Base-by-base conservation (phyloP, 2,329 filamentous ascomycete genomes). In the Simplicillium aogashimaense region DNA sequence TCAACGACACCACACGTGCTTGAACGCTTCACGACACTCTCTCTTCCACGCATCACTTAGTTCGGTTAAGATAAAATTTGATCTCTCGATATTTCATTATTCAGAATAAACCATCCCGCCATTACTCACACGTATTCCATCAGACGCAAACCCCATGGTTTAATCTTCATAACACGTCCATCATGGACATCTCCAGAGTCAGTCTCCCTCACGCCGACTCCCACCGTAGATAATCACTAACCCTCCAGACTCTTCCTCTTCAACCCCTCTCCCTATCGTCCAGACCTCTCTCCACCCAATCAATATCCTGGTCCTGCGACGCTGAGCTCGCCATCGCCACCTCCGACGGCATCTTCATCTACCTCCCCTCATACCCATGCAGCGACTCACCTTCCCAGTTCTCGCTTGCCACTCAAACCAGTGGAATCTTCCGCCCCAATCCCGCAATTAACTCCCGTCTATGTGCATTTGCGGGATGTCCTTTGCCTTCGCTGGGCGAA, bases 271-370 rank as follows among this genome's bases (percentile, higher is more conserved):
- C 30, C 5, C 6, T 32, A 6, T 7, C 12, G 4, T 32, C 30
- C 6, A 13, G 30, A 12, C 30, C 30, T 32, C 12, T 32, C 13
- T 32, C 30, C 12, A 13, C 30, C 12, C 30, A n/a, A 32, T 13
- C 30, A 32, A 6, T 32, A 13, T 5, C 68, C 29, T 78, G 74
- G 69, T 78, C 74, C 16, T 69, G 68, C 45, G 74, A 78, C 39
- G 71, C 67, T 17, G 74, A 77, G 49, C 60, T 78, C 5, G 74
- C 74, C 29, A 63, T 77, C 28, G 69, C 66, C 3, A 69, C 70
- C n/a, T 70, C 75, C 45, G 74, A 78, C 51, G 70, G 67, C 33
- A 59, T 76, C 25, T 61, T 69, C 47, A 54, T 76, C 36, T 73
- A 66, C 43, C 51, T 74, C 6, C 72, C 72, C 4, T 65, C 72